Evolutionary conservation across 495 filamentous ascomycete species (phyloP).

Genomic region (Tuber indicum): DNA sequence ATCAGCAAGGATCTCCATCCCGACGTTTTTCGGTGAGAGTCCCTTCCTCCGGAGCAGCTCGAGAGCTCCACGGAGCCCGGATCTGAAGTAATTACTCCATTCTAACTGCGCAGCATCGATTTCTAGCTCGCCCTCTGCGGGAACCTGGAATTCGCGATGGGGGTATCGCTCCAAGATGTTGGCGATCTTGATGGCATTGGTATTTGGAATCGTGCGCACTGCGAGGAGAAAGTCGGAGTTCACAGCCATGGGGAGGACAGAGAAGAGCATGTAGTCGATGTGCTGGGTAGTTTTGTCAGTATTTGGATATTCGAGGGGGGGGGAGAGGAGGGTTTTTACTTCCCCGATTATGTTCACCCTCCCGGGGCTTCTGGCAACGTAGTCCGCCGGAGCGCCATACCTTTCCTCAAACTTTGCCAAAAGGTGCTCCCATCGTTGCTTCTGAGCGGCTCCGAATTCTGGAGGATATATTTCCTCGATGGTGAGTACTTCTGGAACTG

Average conservation of each 20-base stretch:
- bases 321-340: conserved; percentile 36
- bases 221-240: conserved; percentile 85
- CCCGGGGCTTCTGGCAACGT: conserved; percentile 83
- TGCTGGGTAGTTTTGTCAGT: conserved; percentile 48
- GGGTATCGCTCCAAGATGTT: conserved; percentile 80
- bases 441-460: conserved; percentile 54
- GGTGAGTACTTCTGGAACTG: conserved; percentile 55
- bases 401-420: conserved; percentile 61
- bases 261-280: conserved; percentile 96
- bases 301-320: neutral
- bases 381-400: conserved; percentile 68
- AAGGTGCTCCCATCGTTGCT: conserved; percentile 63
- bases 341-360: conserved; percentile 98
- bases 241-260: conserved; percentile 91
- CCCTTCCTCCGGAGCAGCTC: conserved; percentile 67
- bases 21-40: conserved; percentile 56
- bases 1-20: conserved; percentile 84
- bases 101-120: conserved; percentile 79
- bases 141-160: conserved; percentile 65
- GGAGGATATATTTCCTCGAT: conserved; percentile 63
- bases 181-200: conserved; percentile 58
- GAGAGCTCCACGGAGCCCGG: conserved; percentile 73
- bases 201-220: conserved; percentile 53
- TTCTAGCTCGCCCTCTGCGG: conserved; percentile 59
- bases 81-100: conserved; percentile 98